Evolutionary conservation across 495 filamentous ascomycete species (phyloP).

Genomic region (Hypoxylon lienhwacheense): DNA sequence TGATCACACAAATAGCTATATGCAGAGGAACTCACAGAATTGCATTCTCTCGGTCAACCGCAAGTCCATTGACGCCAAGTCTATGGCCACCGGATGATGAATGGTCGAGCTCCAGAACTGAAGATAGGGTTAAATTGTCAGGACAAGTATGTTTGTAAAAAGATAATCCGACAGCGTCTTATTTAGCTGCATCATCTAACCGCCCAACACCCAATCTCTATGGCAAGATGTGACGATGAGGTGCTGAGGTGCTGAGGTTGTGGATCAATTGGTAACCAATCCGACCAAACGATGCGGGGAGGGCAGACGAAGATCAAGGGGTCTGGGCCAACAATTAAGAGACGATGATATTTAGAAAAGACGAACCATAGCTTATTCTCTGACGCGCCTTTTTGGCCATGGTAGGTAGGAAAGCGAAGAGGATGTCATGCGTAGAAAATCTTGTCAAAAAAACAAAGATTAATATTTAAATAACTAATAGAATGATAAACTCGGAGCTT

Average conservation of each 20-base stretch:
- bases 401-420: constrained; percentile 31
- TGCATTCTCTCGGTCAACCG: constrained; percentile 78
- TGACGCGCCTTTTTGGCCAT: constrained; percentile 67
- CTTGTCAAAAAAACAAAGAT: constrained; percentile 20
- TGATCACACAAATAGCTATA: constrained; percentile 25
- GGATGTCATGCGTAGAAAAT: constrained; percentile 42
- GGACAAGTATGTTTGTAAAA: constrained; percentile 6
- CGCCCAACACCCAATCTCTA: neutral
- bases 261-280: neutral
- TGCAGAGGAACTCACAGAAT: constrained; percentile 77
- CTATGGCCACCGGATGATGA: constrained; percentile 83
- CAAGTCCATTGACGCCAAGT: constrained; percentile 90
- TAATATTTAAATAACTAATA: too few species aligned
- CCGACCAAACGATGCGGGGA: constrained; percentile 24
- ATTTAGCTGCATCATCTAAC: neutral
- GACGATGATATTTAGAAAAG: constrained; percentile 13
- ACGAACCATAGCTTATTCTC: constrained; percentile 67
- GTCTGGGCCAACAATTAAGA: constrained; percentile 4
- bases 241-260: constrained; percentile 5
- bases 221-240: constrained; percentile 2
- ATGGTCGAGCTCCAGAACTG: constrained; percentile 93
- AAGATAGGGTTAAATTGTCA: constrained; percentile 19
- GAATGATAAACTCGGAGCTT: too few species aligned
- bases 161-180: neutral
- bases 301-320: constrained; percentile 25